These are phyloP conservation scores for Pleurostoma richardsiae DNA, from an alignment of 2,329 filamentous ascomycete genomes.

Conservation along the genomic window DNA sequence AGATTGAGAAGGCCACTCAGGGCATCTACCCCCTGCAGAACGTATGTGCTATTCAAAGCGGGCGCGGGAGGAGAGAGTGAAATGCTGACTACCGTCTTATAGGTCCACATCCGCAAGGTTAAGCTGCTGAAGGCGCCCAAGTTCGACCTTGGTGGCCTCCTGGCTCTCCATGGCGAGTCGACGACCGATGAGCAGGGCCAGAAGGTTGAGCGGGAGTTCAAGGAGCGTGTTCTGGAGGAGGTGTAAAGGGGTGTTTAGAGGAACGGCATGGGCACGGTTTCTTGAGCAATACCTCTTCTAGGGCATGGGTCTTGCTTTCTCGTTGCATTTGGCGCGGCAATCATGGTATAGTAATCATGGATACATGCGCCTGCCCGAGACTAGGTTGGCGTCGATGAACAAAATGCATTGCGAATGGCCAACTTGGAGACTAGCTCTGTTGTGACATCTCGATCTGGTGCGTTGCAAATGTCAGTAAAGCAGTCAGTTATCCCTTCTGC, in stretches of 20 bases:
- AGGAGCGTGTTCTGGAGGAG: conserved; percentile 90
- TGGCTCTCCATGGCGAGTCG: conserved; percentile 97
- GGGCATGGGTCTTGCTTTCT: conserved; percentile 41
- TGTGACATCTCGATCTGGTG: neutral
- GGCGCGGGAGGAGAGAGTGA: neutral
- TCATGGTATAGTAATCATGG: conserved; percentile 30
- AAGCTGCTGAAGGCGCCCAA: conserved; percentile 99
- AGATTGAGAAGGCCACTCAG: conserved; percentile 99
- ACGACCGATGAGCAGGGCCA: conserved; percentile 93
- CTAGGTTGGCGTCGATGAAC: neutral
- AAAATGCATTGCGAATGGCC: neutral
- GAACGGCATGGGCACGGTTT: conserved; percentile 37
- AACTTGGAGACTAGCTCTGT: neutral
- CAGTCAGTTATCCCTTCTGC: no score
- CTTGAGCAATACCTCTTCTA: conserved; percentile 33
- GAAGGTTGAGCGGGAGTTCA: conserved; percentile 99
- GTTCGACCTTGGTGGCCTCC: conserved; percentile 95
- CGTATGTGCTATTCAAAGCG: conserved; percentile 50
- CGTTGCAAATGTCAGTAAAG: no score
- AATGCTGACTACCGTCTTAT: conserved; percentile 13
- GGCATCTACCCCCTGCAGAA: conserved; percentile 99
- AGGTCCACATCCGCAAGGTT: conserved; percentile 99
- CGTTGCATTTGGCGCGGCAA: conserved; percentile 41
- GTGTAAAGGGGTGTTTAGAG: conserved; percentile 64
- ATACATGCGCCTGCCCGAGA: conserved; percentile 20